Percentiles rank a stretch among this genome's conserved stretches.
These are phyloP conservation scores for Parachlorella kessleri DNA, from an alignment of 139 green algal genomes.

Conservation along the genomic window DNA sequence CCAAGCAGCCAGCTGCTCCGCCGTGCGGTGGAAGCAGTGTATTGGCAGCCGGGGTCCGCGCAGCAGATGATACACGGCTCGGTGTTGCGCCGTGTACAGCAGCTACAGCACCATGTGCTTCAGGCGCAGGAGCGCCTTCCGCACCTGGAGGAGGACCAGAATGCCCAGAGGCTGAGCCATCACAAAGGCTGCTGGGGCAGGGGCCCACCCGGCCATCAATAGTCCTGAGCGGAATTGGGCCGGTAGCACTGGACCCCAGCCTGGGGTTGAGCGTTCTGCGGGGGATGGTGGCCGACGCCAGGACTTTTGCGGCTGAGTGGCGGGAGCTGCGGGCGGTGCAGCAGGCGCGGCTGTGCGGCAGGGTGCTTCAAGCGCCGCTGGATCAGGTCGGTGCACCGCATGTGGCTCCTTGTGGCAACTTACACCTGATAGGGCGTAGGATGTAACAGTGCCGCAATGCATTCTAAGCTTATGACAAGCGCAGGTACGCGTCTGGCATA, in stretches of 20 bases:
- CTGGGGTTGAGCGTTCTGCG: constrained; percentile 20
- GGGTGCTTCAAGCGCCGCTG: constrained; percentile 43
- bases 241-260: constrained; percentile 36
- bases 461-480: no score
- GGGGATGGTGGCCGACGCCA: constrained; percentile 53
- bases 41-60: no score
- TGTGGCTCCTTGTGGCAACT: no score
- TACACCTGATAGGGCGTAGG: no score
- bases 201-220: neutral
- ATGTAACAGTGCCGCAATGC: no score
- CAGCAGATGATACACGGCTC: no score
- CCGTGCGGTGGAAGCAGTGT: no score
- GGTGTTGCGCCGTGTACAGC: neutral
- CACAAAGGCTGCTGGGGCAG: neutral
- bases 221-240: constrained; percentile 50
- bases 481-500: no score
- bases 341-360: constrained; percentile 49
- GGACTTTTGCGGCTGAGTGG: constrained; percentile 77
- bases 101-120: neutral
- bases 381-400: constrained; percentile 33
- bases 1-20: no score
- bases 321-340: constrained; percentile 64
- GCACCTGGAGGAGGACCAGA: no score
- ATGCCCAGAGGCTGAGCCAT: no score
- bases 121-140: no score